Percentiles rank a stretch among this genome's conserved stretches.
phyloP scores from a whole-genome alignment of 1,284 basidiomycete genomes.

The Thecaphora thlaspeos region DNA sequence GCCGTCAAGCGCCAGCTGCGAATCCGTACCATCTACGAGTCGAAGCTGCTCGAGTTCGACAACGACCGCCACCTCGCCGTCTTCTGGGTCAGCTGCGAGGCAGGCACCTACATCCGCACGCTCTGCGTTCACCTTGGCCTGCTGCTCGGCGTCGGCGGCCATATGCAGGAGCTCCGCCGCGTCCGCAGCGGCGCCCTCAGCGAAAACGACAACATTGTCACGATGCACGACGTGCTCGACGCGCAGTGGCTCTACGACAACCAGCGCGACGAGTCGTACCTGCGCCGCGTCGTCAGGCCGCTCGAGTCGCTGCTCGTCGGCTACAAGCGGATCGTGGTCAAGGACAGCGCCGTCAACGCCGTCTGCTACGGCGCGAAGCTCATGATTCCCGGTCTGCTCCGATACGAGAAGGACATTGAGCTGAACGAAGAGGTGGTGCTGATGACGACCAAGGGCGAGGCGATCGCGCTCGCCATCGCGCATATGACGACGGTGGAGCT shows the following conservation, averaged over 20 bases:
- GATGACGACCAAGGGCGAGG: slow-evolving; percentile 99
- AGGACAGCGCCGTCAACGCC: slow-evolving; percentile 98
- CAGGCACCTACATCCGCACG: slow-evolving; percentile 97
- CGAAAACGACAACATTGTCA: slow-evolving; percentile 97
- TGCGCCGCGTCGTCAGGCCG: slow-evolving; percentile 90
- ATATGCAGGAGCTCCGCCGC: slow-evolving; percentile 98
- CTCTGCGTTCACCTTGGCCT: slow-evolving; percentile 96
- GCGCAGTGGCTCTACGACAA: slow-evolving; percentile 99
- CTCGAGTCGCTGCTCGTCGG: slow-evolving; percentile 90
- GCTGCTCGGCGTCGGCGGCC: slow-evolving; percentile 91
- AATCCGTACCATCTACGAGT: slow-evolving; percentile 95
- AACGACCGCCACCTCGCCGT: slow-evolving; percentile 95
- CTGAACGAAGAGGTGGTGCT: slow-evolving; percentile 95
- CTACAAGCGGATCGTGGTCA: slow-evolving; percentile 98
- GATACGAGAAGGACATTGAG: slow-evolving; percentile 94
- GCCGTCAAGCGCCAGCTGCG: slow-evolving; percentile 98
- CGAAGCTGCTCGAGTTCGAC: slow-evolving; percentile 94
- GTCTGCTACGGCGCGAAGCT: slow-evolving; percentile 99
- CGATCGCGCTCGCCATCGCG: slow-evolving; percentile 81
- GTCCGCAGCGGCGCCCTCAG: slow-evolving; percentile 93
- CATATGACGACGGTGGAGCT: slow-evolving; percentile 96
- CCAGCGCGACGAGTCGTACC: slow-evolving; percentile 96
- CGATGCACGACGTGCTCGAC: slow-evolving; percentile 99
- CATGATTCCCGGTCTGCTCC: slow-evolving; percentile 97
- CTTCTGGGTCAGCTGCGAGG: slow-evolving; percentile 98